These are phyloP conservation scores for Abelmoschus esculentus DNA, from an alignment of 345 rosid species.

Conservation along the genomic window DNA sequence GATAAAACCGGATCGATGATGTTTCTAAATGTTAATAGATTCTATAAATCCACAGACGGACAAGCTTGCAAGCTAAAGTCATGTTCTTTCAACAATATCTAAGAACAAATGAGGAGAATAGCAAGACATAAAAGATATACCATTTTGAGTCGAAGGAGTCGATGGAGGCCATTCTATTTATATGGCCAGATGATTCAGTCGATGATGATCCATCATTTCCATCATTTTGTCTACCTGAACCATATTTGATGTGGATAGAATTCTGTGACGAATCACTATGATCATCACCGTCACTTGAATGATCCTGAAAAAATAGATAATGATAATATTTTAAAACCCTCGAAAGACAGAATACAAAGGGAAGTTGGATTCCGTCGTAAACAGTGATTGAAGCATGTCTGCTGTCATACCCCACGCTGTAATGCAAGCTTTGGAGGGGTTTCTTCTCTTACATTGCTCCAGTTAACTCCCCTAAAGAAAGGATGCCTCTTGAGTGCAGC, in stretches of 20 bases:
- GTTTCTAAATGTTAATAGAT: no score
- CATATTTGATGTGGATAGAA: conserved; percentile 59
- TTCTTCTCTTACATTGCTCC: conserved; percentile 65
- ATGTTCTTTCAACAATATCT: neutral
- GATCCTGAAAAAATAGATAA: conserved; percentile 29
- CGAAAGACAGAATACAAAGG: neutral
- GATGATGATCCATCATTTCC: conserved; percentile 40
- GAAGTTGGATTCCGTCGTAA: neutral
- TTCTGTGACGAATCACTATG: conserved; percentile 62
- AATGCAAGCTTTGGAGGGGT: conserved; percentile 75
- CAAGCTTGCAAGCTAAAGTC: neutral
- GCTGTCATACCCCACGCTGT: conserved; percentile 47
- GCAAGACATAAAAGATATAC: conserved; percentile 33
- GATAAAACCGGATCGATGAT: no score
- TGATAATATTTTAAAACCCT: neutral
- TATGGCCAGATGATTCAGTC: conserved; percentile 56
- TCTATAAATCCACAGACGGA: neutral
- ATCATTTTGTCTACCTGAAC: conserved; percentile 37
- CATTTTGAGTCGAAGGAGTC: conserved; percentile 99
- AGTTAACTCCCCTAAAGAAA: conserved; percentile 80
- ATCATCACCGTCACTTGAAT: conserved; percentile 54
- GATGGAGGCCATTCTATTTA: conserved; percentile 91
- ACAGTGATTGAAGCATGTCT: neutral
- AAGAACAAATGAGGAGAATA: conserved; percentile 2
- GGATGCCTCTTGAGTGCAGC: conserved; percentile 33